Base-by-base conservation (phyloP, 1,284 basidiomycete species). In the Sanghuangporus sanghuang region DNA sequence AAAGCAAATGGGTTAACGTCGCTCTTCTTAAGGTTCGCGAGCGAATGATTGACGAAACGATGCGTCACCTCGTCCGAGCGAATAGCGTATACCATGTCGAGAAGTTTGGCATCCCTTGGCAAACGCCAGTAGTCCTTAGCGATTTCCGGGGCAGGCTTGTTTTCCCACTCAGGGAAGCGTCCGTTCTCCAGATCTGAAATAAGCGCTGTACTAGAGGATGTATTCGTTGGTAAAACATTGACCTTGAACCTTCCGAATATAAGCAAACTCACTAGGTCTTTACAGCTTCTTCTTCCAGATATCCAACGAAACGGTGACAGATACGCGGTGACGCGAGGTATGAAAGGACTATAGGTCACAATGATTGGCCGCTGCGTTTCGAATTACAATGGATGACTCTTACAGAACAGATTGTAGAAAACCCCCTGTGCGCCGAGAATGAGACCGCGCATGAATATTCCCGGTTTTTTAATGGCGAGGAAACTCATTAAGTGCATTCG, bases 91-190 rank as follows among this genome's bases (percentile, higher is more conserved):
- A 98, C 81, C 55, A 98, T 90, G 70, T 98, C 96, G 27, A 93
- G 78, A 65, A 98, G 77, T 69, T 85, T 93, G 0, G 95, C 90
- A 68, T 89, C 80, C 1, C 81, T 73, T 1, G 77, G 73, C 40
- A 97, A 81, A 60, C 94, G 87, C 95, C 95, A 98, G 77, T 98
- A 97, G 72, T 96, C 92, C 69, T 93, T 94, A 18, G 95, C 92
- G 73, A 98, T 96, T 70, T 85, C 79, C 0, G 95, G 95, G 0
- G 95, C 95, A 12, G 90, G 85, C 68, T 78, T 77, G 68, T 83
- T 76, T 46, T 73, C 85, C 96, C 96, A 98, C 74, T 92, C 90
- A 0, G 96, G 95, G 59, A 98, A 79, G 52, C 84, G 84, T 14
- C 95, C 95, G n/a, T 81, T 81, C 72, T 95, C 89, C 23, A 98